Conservation (phyloP, 306 rosid species). For the Datisca glomerata region DNA sequence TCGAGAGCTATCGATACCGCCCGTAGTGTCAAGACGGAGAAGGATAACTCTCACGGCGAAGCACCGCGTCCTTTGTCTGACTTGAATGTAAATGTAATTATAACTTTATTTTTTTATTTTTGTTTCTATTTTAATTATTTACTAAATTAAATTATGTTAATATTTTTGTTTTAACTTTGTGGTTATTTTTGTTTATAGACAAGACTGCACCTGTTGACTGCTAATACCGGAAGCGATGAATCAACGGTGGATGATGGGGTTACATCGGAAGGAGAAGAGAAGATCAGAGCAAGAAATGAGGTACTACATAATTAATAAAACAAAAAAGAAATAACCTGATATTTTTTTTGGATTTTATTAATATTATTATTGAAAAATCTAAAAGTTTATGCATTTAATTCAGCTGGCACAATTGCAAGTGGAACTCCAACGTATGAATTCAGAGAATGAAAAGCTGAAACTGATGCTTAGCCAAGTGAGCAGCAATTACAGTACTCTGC, state of each 20-base stretch:
- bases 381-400: too few relatives aligned
- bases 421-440: constrained; percentile 66
- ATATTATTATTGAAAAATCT: too few relatives aligned
- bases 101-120: neutral
- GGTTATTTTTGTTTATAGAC: too few relatives aligned
- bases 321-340: neutral
- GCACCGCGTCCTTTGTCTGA: neutral
- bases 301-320: constrained; percentile 21
- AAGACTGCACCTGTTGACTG: constrained; percentile 70
- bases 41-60: constrained; percentile 12
- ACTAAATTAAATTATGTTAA: too few relatives aligned
- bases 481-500: constrained; percentile 57
- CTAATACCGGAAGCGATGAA: constrained; percentile 75
- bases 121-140: neutral
- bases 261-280: constrained; percentile 54
- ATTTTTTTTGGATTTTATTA: too few relatives aligned
- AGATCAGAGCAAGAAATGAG: constrained; percentile 62
- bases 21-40: constrained; percentile 55
- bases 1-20: too few relatives aligned
- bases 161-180: too few relatives aligned
- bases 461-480: constrained; percentile 76
- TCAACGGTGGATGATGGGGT: constrained; percentile 78
- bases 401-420: constrained; percentile 64
- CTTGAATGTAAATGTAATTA: constrained; percentile 41
- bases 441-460: constrained; percentile 61